These are phyloP conservation scores for Leonotis leonurus DNA, from an alignment of 257 asterid species.

Conservation along the genomic window DNA sequence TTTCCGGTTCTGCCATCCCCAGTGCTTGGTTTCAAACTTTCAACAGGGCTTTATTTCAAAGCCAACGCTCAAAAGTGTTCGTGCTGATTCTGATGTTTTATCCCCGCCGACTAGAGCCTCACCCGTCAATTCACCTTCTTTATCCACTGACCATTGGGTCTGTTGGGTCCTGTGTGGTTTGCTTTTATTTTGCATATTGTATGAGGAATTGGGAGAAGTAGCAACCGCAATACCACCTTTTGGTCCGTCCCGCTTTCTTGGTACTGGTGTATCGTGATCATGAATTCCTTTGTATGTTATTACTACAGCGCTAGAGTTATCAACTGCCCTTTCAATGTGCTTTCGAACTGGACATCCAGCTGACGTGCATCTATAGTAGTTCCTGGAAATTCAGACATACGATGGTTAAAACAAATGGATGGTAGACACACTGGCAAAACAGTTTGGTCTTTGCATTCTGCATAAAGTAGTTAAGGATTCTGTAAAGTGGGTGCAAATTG, in stretches of 20 bases:
- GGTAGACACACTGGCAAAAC: too few relatives aligned
- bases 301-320: conserved; percentile 44
- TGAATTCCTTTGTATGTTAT: conserved; percentile 78
- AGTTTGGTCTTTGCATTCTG: not conserved
- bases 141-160: conserved; percentile 57
- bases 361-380: conserved; percentile 85
- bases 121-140: conserved; percentile 47
- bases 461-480: not conserved
- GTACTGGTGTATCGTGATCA: conserved; percentile 77
- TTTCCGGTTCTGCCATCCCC: not conserved
- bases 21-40: too few relatives aligned
- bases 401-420: not conserved
- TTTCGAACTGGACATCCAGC: conserved; percentile 90
- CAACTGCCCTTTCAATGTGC: conserved; percentile 74
- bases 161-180: conserved; percentile 37
- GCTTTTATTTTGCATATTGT: conserved; percentile 23
- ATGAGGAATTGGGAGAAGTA: conserved; percentile 35
- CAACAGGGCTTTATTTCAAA: conserved; percentile 76
- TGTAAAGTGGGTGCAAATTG: not conserved
- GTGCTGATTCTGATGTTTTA: conserved; percentile 39
- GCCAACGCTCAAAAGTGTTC: conserved; percentile 66
- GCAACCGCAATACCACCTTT: conserved; percentile 32
- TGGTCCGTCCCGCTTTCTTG: conserved; percentile 55
- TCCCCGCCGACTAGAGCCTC: conserved; percentile 39
- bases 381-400: conserved; percentile 41